Percentiles rank a stretch among this genome's conserved stretches.
Conservation (phyloP, 2,329 filamentous ascomycete genomes). For the Macroventuria anomochaeta region DNA sequence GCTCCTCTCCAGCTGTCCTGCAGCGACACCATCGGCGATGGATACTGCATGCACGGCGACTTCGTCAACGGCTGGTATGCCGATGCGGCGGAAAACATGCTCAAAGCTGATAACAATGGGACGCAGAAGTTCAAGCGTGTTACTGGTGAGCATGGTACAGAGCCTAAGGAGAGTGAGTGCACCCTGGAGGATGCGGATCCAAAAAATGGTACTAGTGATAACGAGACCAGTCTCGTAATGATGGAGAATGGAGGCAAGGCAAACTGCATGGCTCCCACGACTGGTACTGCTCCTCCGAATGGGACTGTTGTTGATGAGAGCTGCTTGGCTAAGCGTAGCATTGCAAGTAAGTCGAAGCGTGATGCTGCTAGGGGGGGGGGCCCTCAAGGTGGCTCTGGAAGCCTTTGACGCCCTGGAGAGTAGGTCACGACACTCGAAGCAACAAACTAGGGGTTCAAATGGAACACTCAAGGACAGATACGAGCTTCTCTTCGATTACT, state of each 20-base stretch:
- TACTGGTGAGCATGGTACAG: conserved; percentile 38
- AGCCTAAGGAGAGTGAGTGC: conserved; percentile 35
- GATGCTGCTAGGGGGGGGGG: conserved; percentile 3
- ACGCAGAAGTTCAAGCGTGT: conserved; percentile 40
- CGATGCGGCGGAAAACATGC: conserved; percentile 48
- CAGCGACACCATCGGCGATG: conserved; percentile 30
- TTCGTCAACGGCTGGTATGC: conserved; percentile 53
- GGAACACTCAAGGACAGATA: no score
- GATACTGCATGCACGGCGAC: conserved; percentile 51
- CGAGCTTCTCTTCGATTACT: no score
- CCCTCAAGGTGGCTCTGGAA: neutral
- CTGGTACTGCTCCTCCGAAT: neutral
- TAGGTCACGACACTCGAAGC: no score
- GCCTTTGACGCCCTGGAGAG: conserved; percentile 7
- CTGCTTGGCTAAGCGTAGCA: conserved; percentile 1
- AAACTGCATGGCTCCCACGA: neutral
- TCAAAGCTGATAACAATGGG: conserved; percentile 29
- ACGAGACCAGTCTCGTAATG: conserved; percentile 34
- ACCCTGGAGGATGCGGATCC: conserved; percentile 47
- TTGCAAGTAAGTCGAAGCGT: conserved; percentile 6
- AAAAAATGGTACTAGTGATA: conserved; percentile 47
- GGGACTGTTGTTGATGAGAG: conserved; percentile 2
- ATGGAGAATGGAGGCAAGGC: conserved; percentile 3
- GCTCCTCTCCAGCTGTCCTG: conserved; percentile 50
- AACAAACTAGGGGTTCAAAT: no score